Conservation (phyloP, 495 filamentous ascomycete genomes). For the Pyronema domesticum region DNA sequence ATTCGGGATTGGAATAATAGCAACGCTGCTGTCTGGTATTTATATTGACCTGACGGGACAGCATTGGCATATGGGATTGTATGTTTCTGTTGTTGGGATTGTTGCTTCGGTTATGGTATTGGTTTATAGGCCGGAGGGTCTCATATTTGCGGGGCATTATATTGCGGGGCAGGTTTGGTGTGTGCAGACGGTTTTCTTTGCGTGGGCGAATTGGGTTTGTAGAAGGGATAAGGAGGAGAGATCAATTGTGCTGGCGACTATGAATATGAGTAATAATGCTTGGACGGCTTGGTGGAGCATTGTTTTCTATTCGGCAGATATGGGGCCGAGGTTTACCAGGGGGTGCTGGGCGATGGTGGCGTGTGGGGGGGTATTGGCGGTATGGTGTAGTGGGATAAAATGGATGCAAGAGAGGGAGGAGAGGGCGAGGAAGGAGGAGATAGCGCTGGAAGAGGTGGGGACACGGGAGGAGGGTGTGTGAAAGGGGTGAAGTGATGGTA, state of each 20-base stretch:
- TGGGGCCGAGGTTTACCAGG: background rate
- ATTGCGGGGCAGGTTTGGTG: background rate
- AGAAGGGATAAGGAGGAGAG: slow-evolving; percentile 1
- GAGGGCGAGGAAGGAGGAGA: background rate
- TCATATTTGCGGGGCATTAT: slow-evolving; percentile 1
- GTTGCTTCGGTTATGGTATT: background rate
- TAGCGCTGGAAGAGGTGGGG: background rate
- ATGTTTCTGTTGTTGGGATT: background rate
- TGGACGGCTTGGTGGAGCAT: slow-evolving; percentile 2
- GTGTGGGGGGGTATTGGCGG: background rate
- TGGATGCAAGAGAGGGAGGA: background rate
- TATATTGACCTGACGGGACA: slow-evolving; percentile 1
- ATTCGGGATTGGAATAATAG: background rate
- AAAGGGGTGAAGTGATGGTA: no score
- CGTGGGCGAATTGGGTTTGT: background rate
- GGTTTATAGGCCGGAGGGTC: background rate
- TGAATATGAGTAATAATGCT: slow-evolving; percentile 2
- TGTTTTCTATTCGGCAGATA: slow-evolving; percentile 2
- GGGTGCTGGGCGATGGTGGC: slow-evolving; percentile 3
- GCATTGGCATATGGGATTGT: slow-evolving; percentile 4
- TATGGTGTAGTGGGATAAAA: background rate
- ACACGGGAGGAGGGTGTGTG: no score
- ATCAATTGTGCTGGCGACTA: background rate
- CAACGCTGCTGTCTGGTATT: background rate
- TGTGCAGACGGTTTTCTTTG: background rate